Evolutionary conservation across 179 eudicot species (phyloP).

Genomic region (Patellifolia procumbens): DNA sequence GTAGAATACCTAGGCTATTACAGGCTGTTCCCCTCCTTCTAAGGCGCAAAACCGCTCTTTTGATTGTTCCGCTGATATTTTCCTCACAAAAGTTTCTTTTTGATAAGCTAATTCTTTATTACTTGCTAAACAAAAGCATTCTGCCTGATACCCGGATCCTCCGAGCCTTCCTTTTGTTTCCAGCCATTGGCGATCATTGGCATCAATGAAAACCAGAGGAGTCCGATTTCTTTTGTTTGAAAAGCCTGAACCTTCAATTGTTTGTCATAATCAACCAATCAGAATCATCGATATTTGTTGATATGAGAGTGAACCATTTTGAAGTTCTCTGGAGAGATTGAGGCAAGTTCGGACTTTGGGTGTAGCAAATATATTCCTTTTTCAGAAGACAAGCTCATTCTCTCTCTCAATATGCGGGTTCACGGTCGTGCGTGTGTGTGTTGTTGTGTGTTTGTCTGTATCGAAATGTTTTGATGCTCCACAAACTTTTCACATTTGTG

Average conservation of each 20-base stretch:
- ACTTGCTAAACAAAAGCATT: no score
- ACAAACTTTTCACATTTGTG: background rate
- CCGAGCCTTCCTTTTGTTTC: background rate
- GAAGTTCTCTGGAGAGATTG: background rate
- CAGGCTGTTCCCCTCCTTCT: background rate
- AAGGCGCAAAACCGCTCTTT: background rate
- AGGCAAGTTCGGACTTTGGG: background rate
- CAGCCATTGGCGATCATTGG: background rate
- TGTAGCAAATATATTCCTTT: background rate
- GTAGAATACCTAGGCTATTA: no score
- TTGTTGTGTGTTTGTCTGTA: background rate
- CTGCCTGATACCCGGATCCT: no score
- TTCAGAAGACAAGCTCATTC: background rate
- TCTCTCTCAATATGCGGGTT: background rate
- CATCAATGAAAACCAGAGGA: background rate
- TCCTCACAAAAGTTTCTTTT: background rate
- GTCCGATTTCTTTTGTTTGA: background rate
- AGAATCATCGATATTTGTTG: background rate
- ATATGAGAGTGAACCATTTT: background rate
- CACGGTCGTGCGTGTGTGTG: no score
- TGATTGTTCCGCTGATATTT: background rate
- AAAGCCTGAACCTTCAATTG: background rate
- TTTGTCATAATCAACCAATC: background rate
- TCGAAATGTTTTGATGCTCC: background rate
- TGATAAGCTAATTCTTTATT: no score